Base-by-base conservation (phyloP, 2,329 filamentous ascomycete genomes). In the Calonectria multiphialidica region DNA sequence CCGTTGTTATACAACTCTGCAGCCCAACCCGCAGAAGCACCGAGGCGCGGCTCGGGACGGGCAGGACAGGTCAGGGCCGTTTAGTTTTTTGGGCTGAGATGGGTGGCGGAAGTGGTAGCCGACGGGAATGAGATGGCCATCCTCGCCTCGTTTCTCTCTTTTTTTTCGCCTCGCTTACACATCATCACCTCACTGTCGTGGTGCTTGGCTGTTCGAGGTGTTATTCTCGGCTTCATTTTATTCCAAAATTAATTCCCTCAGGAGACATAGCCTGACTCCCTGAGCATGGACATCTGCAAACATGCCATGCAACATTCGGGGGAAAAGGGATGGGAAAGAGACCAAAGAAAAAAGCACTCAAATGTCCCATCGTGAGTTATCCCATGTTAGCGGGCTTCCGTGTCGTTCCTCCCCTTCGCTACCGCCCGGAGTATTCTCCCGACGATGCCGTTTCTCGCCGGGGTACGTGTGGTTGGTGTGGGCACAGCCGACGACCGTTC, bases 401-500 rank as follows among this genome's bases (percentile, higher is more conserved):
- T 18, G n/a, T 44, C 42, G 42, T 44, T 44, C 42, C 42, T 44
- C 18, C 15, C n/a, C 10, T n/a, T 64, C 45, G 45, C 18, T 42
- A 49, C 57, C 65, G 37, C 18, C 47, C 73, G 73, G 73, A 73
- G 37, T 33, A 66, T 45, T 64, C 64, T 15, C 59, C 72, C 73
- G 73, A 74, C 71, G 61, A 66, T 73, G 71, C 72, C 72, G 72
- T 71, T 57, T 49, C 57, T 45, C 55, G 59, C 57, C 63, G 55
- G 64, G 61, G 53, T 23, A 23, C 10, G 33, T n/a, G 53, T 35
- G 5, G n/a, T 57, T 30, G 16, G 50, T 21, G 50, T 55, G 50
- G 45, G 33, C 69, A 67, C 68, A 70, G 71, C 71, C 67, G 50
- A 62, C 57, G 18, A 59, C 55, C 42, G 57, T 69, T 50, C 44